A percentile compares a stretch with the other conserved stretches of the same genome.
Evolutionary conservation across 371 early-diverging fungal genomes (phyloP).

Genomic region (Mucor plumbeus): DNA sequence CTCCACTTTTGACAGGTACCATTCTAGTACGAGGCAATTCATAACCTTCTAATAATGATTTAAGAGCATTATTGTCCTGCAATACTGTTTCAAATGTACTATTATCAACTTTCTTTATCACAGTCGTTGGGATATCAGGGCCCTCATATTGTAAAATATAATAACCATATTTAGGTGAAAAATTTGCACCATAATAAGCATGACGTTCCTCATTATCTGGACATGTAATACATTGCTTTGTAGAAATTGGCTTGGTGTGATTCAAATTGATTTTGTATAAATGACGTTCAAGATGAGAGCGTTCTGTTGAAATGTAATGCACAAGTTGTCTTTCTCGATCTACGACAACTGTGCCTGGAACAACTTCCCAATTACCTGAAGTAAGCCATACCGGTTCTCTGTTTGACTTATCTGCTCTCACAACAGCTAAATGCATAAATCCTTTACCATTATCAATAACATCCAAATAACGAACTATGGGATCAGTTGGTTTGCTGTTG

Average conservation of each 20-base stretch:
- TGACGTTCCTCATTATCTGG: slow-evolving; percentile 30
- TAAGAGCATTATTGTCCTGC: slow-evolving; percentile 59
- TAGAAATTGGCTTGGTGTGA: slow-evolving; percentile 17
- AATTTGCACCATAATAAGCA: slow-evolving; percentile 73
- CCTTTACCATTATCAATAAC: slow-evolving; percentile 74
- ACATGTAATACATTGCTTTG: slow-evolving; percentile 42
- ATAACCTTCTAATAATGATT: slow-evolving; percentile 39
- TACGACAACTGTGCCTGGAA: slow-evolving; percentile 61
- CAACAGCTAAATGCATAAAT: slow-evolving; percentile 82
- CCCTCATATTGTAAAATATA: slow-evolving; percentile 79
- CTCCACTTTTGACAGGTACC: slow-evolving; percentile 58
- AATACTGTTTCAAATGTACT: slow-evolving; percentile 55
- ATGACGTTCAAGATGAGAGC: slow-evolving; percentile 76
- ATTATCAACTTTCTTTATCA: slow-evolving; percentile 58
- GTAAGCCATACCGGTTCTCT: slow-evolving; percentile 73
- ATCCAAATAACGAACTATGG: slow-evolving; percentile 71
- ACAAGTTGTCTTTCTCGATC: slow-evolving; percentile 58
- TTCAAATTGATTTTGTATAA: slow-evolving; percentile 55
- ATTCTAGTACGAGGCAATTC: slow-evolving; percentile 65
- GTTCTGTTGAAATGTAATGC: slow-evolving; percentile 71
- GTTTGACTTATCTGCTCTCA: slow-evolving; percentile 32
- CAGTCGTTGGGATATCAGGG: slow-evolving; percentile 83
- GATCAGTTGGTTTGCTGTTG: slow-evolving; percentile 29
- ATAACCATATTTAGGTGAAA: slow-evolving; percentile 76
- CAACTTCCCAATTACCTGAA: slow-evolving; percentile 83